A percentile compares a stretch with the other conserved stretches of the same genome.
Conservation (phyloP, 208 protist species). For the Blastocrithidia nonstop region DNA sequence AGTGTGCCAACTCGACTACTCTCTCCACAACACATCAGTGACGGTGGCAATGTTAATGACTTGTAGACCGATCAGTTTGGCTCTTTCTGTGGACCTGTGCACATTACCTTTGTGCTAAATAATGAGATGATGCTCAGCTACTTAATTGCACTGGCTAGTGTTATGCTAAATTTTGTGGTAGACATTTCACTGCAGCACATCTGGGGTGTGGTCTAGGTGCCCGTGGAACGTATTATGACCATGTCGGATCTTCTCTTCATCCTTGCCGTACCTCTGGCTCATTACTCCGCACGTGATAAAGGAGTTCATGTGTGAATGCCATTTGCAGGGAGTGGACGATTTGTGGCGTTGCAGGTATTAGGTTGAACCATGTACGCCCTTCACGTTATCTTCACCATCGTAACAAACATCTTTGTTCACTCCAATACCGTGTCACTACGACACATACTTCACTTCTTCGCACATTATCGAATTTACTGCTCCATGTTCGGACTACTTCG, state of each 20-base stretch:
- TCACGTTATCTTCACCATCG: slow-evolving; percentile 12
- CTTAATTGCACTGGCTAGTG: slow-evolving; percentile 19
- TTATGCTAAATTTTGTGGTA: slow-evolving; percentile 37
- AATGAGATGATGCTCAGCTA: slow-evolving; percentile 40
- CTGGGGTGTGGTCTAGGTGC: slow-evolving; percentile 13
- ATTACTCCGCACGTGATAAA: slow-evolving; percentile 44
- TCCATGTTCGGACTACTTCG: slow-evolving; percentile 41
- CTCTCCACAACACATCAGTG: neutral
- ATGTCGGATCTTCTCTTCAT: slow-evolving; percentile 22
- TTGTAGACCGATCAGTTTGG: slow-evolving; percentile 2
- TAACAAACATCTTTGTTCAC: slow-evolving; percentile 1
- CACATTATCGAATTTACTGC: slow-evolving; percentile 10
- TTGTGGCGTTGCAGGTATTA: slow-evolving; percentile 54
- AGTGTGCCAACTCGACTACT: too few species aligned
- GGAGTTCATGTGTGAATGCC: slow-evolving; percentile 38
- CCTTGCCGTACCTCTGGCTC: slow-evolving; percentile 33
- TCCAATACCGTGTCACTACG: slow-evolving; percentile 4
- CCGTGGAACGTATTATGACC: slow-evolving; percentile 11
- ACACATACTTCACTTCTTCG: neutral
- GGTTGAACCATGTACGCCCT: slow-evolving; percentile 53
- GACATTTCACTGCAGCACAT: slow-evolving; percentile 21
- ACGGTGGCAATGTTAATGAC: neutral
- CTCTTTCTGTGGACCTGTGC: neutral
- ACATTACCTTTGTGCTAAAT: slow-evolving; percentile 28
- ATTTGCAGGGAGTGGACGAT: slow-evolving; percentile 40